These are phyloP conservation scores for Hypsizygus ulmarius DNA, from an alignment of 1,284 basidiomycete genomes.

Conservation along the genomic window DNA sequence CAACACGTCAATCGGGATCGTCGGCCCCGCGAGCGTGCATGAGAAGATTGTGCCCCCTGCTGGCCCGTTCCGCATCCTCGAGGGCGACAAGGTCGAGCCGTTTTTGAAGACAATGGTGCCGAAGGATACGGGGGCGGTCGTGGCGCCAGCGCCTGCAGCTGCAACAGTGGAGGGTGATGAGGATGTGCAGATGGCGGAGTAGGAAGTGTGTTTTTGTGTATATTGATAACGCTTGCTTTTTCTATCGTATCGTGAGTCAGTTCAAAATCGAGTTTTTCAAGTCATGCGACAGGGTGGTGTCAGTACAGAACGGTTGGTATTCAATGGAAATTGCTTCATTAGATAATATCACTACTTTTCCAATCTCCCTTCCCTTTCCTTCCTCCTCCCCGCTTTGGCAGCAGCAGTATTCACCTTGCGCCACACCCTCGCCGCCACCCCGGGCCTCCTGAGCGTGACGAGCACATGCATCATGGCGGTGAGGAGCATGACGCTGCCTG, in stretches of 20 bases:
- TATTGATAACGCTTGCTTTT: too few species aligned
- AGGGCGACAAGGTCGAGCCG: slow-evolving; percentile 69
- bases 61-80: slow-evolving; percentile 76
- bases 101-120: slow-evolving; percentile 72
- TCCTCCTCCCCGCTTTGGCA: too few species aligned
- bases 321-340: too few species aligned
- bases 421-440: slow-evolving; percentile 66
- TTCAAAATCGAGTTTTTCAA: too few species aligned
- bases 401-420: slow-evolving; percentile 27
- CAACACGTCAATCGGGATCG: slow-evolving; percentile 92
- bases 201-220: too few species aligned
- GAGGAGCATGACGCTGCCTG: slow-evolving; percentile 86
- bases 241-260: too few species aligned
- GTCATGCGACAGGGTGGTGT: too few species aligned
- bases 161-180: slow-evolving; percentile 54
- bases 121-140: slow-evolving; percentile 49
- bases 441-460: slow-evolving; percentile 71
- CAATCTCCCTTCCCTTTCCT: too few species aligned
- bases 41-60: slow-evolving; percentile 51
- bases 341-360: too few species aligned
- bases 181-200: slow-evolving; percentile 81
- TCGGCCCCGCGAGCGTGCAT: slow-evolving; percentile 64
- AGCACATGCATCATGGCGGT: slow-evolving; percentile 83
- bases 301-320: too few species aligned
- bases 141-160: slow-evolving; percentile 37